These are phyloP conservation scores for Fusarium zealandicum DNA, from an alignment of 2,329 filamentous ascomycete species.

Conservation along the genomic window DNA sequence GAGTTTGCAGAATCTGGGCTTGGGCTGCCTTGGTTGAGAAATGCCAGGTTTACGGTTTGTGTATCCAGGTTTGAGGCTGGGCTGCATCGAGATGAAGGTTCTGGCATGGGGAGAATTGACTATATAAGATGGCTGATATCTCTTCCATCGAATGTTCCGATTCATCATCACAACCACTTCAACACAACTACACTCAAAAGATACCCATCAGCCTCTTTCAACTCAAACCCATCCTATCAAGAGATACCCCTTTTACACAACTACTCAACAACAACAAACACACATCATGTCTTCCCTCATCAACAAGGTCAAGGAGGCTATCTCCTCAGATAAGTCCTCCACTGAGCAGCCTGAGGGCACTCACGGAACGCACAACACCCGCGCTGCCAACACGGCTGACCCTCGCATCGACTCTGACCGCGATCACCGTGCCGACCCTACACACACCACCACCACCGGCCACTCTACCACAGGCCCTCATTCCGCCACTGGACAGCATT, in stretches of 20 bases:
- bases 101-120: neutral
- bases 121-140: constrained; percentile 37
- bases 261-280: constrained; percentile 9
- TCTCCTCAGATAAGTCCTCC: constrained; percentile 53
- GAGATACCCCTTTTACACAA: constrained; percentile 20
- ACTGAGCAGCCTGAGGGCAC: constrained; percentile 33
- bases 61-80: constrained; percentile 6
- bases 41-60: constrained; percentile 10
- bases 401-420: constrained; percentile 61
- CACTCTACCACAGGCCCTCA: constrained; percentile 29
- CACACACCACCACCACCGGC: constrained; percentile 1
- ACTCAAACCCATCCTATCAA: neutral
- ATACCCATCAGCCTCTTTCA: neutral
- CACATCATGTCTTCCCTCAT: constrained; percentile 62
- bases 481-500: too few species aligned
- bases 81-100: constrained; percentile 26
- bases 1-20: constrained; percentile 11
- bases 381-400: constrained; percentile 54
- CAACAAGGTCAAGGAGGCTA: constrained; percentile 67
- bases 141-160: neutral
- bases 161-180: constrained; percentile 21
- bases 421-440: constrained; percentile 45
- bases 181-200: neutral
- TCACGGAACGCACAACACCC: constrained; percentile 29
- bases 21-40: constrained; percentile 21